Conservation (phyloP, 2,329 filamentous ascomycete species). For the Diaporthe longicolla region DNA sequence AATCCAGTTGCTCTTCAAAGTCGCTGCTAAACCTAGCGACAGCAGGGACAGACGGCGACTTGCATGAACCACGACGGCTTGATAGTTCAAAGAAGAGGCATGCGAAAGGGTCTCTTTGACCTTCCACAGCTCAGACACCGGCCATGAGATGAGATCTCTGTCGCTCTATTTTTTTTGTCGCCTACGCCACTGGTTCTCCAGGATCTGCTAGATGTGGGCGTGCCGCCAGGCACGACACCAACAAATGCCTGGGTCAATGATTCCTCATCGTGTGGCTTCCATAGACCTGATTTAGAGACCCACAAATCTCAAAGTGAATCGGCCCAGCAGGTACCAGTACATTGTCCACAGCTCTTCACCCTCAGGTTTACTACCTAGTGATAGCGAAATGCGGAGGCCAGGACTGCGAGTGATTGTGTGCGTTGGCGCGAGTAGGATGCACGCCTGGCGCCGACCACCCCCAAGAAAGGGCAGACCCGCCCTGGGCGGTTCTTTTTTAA, state of each 20-base stretch:
- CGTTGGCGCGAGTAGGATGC: slow-evolving; percentile 17
- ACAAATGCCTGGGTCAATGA: background rate
- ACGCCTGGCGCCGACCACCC: slow-evolving; percentile 28
- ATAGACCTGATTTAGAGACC: slow-evolving; percentile 15
- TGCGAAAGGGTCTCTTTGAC: slow-evolving; percentile 12
- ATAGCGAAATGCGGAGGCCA: slow-evolving; percentile 2
- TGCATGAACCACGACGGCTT: slow-evolving; percentile 41
- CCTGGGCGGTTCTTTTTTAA: slow-evolving; percentile 37
- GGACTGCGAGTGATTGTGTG: slow-evolving; percentile 13
- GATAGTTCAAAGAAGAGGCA: slow-evolving; percentile 21
- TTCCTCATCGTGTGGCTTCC: background rate
- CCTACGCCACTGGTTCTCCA: background rate
- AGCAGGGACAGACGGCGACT: slow-evolving; percentile 24
- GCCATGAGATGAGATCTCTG: background rate
- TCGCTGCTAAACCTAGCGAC: background rate
- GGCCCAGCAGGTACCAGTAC: slow-evolving; percentile 21
- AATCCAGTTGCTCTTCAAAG: slow-evolving; percentile 22
- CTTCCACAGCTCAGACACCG: slow-evolving; percentile 6
- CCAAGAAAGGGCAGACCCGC: slow-evolving; percentile 25
- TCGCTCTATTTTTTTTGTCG: background rate
- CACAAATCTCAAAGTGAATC: slow-evolving; percentile 33
- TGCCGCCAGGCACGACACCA: background rate
- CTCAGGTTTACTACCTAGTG: background rate
- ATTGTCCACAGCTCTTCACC: background rate
- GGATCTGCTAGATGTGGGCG: slow-evolving; percentile 7